Evolutionary conservation across 2,329 filamentous ascomycete genomes (phyloP).

Genomic region (Aspergillus clavatus): DNA sequence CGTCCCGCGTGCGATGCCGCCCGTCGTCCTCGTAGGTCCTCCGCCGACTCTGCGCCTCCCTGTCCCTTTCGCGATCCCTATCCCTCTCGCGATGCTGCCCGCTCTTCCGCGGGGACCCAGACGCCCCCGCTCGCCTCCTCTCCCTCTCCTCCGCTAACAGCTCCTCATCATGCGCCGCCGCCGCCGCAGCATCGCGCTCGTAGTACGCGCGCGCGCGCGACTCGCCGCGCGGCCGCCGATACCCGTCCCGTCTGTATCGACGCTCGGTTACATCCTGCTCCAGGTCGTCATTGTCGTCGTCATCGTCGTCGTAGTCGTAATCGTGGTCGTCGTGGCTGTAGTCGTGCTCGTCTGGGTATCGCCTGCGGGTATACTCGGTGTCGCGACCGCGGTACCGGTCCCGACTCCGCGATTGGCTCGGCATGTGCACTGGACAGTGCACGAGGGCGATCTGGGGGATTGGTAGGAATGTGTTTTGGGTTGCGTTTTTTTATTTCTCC

Average conservation of each 20-base stretch:
- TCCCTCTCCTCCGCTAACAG: constrained; percentile 9
- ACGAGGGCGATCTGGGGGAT: too few relatives aligned
- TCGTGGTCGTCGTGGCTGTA: constrained; percentile 21
- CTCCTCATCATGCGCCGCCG: constrained; percentile 12
- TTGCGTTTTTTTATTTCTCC: too few relatives aligned
- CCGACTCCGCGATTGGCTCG: constrained; percentile 30
- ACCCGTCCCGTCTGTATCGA: constrained; percentile 19
- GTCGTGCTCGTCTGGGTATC: constrained; percentile 21
- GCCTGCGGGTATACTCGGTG: constrained; percentile 14
- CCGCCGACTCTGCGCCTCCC: constrained; percentile 7
- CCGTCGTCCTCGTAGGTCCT: constrained; percentile 13
- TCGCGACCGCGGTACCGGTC: constrained; percentile 26
- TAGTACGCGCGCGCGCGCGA: constrained; percentile 16
- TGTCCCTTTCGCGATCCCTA: constrained; percentile 16
- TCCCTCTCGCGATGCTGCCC: constrained; percentile 28
- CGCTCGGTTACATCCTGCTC: constrained; percentile 18
- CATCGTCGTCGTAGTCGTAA: constrained; percentile 19
- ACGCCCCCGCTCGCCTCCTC: constrained; percentile 3
- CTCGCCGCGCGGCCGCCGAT: constrained; percentile 16
- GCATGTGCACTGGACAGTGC: too few relatives aligned
- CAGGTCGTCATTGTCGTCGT: constrained; percentile 20
- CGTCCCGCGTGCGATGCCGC: constrained; percentile 16
- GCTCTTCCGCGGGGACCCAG: constrained; percentile 19
- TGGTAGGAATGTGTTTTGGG: too few relatives aligned
- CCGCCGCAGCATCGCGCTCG: constrained; percentile 15